Evolutionary conservation across 2,329 filamentous ascomycete species (phyloP).

Genomic region (Epichloe sylvatica): DNA sequence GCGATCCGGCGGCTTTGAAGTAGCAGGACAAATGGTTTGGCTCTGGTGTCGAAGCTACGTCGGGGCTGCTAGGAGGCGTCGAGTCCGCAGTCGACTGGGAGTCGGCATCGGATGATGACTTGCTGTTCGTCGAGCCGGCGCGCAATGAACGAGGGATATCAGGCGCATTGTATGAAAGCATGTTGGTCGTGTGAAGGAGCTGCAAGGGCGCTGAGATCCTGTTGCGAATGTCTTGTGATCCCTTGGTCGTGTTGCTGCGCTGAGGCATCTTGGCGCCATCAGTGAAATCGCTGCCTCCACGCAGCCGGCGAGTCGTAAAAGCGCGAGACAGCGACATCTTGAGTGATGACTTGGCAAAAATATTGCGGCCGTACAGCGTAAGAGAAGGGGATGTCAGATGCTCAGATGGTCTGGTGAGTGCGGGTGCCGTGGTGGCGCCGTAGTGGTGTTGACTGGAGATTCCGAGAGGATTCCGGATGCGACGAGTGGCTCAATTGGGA

Average conservation of each 20-base stretch:
- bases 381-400: background rate
- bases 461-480: background rate
- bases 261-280: slow-evolving; percentile 27
- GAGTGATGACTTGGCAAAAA: slow-evolving; percentile 2
- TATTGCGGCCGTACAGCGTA: background rate
- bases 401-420: background rate
- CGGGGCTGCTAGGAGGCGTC: slow-evolving; percentile 55
- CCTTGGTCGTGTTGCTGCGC: slow-evolving; percentile 39
- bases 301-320: slow-evolving; percentile 55
- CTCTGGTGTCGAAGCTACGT: slow-evolving; percentile 45
- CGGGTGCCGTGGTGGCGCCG: background rate
- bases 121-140: slow-evolving; percentile 35
- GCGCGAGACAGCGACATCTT: slow-evolving; percentile 50
- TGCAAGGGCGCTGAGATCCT: slow-evolving; percentile 82
- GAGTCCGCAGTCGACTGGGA: slow-evolving; percentile 39
- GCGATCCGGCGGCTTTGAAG: slow-evolving; percentile 40
- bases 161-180: slow-evolving; percentile 88
- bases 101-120: slow-evolving; percentile 62
- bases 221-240: slow-evolving; percentile 33
- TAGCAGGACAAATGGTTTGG: slow-evolving; percentile 57
- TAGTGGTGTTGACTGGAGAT: background rate
- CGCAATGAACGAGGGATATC: slow-evolving; percentile 50
- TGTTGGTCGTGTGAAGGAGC: slow-evolving; percentile 87
- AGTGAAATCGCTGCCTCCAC: slow-evolving; percentile 33
- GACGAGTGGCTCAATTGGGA: slow-evolving; percentile 7